Percentiles rank a stretch among this genome's conserved stretches.
phyloP scores from a whole-genome alignment of 208 protist genomes.

The Leishmania major region DNA sequence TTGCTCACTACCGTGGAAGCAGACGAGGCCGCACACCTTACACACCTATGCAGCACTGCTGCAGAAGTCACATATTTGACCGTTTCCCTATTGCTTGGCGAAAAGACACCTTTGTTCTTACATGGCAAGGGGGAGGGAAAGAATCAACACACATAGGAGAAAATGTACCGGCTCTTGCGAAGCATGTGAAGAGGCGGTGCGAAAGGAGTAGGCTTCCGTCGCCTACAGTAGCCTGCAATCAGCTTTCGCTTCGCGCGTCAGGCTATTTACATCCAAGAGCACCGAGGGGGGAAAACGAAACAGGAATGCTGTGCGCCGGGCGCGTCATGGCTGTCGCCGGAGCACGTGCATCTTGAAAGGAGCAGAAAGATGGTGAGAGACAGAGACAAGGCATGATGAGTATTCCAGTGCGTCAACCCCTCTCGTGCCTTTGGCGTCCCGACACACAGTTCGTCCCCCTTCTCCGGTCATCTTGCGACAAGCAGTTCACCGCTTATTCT shows the following conservation, averaged over 20 bases:
- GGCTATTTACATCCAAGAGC: slow-evolving; percentile 19
- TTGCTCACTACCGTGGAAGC: not conserved
- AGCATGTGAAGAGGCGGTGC: slow-evolving; percentile 4
- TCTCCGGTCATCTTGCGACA: not conserved
- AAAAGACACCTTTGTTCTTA: not conserved
- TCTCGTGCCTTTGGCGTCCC: not conserved
- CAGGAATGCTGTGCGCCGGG: not conserved
- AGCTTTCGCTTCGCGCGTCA: not conserved
- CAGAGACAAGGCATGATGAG: slow-evolving; percentile 1
- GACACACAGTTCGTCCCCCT: not conserved
- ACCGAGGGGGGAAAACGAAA: not conserved
- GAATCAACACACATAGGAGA: not conserved
- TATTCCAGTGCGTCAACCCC: not conserved
- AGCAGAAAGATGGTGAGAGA: slow-evolving; percentile 3
- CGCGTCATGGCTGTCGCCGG: not conserved
- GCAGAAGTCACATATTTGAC: not conserved
- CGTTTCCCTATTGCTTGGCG: slow-evolving; percentile 5
- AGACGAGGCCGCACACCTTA: not conserved
- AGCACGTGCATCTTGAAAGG: slow-evolving; percentile 5
- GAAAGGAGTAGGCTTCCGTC: not conserved
- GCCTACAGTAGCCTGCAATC: not conserved
- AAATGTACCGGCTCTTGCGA: not conserved
- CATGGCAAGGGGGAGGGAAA: not conserved
- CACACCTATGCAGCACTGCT: not conserved
- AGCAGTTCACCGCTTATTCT: slow-evolving; percentile 58